Conservation (phyloP, 2,329 filamentous ascomycete species). For the Plectosphaerella plurivora region DNA sequence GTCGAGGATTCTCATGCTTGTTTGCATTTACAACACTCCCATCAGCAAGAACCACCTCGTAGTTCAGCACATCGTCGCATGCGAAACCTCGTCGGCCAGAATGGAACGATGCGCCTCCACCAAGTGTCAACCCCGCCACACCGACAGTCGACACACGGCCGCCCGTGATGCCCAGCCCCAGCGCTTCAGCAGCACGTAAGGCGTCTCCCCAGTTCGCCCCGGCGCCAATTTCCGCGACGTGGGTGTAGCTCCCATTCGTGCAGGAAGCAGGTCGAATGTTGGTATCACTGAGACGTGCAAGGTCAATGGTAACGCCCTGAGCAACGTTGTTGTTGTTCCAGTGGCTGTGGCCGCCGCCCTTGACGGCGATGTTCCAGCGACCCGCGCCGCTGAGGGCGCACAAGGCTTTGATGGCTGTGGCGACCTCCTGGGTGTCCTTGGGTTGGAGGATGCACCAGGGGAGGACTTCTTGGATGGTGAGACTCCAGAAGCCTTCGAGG, state of each 20-base stretch:
- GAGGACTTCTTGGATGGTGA: constrained; percentile 1
- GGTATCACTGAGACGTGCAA: constrained; percentile 21
- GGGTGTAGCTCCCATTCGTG: background rate
- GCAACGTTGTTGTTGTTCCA: constrained; percentile 36
- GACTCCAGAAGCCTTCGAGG: constrained; percentile 3
- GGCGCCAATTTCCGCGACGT: constrained; percentile 23
- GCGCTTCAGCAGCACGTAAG: constrained; percentile 12
- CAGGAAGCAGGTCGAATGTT: constrained; percentile 3
- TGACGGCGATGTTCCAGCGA: constrained; percentile 37
- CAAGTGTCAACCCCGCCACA: constrained; percentile 23
- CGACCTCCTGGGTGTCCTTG: constrained; percentile 1
- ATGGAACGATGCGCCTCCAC: constrained; percentile 18
- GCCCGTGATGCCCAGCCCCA: constrained; percentile 16
- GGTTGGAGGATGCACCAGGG: constrained; percentile 7
- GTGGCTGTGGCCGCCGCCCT: constrained; percentile 43
- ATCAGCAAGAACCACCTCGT: constrained; percentile 38
- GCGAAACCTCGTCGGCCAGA: constrained; percentile 26
- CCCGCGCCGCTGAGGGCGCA: constrained; percentile 12
- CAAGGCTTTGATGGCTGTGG: constrained; percentile 1
- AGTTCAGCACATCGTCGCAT: constrained; percentile 37
- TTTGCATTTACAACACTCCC: constrained; percentile 37
- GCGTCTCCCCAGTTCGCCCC: constrained; percentile 17
- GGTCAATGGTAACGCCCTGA: constrained; percentile 38
- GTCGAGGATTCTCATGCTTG: constrained; percentile 27
- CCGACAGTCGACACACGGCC: constrained; percentile 17